phyloP scores from a whole-genome alignment of 345 rosid species.

The Draba incana region DNA sequence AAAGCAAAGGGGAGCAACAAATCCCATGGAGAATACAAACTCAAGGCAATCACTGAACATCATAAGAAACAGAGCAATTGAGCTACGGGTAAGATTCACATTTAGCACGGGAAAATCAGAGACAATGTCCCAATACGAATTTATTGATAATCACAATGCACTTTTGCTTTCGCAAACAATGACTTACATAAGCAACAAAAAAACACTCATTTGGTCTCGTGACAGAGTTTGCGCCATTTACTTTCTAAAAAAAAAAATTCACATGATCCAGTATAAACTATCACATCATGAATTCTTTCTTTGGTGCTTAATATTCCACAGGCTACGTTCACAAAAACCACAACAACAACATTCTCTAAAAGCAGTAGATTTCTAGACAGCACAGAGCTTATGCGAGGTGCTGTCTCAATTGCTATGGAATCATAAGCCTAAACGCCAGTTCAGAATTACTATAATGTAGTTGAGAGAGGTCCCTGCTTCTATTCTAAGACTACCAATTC shows the following conservation, averaged over 20 bases:
- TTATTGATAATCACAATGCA: neutral
- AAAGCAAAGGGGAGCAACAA: neutral
- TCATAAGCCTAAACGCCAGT: too few species aligned
- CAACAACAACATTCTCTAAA: neutral
- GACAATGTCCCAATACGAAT: neutral
- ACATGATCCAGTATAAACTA: slow-evolving; percentile 3
- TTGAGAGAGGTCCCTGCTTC: slow-evolving; percentile 53
- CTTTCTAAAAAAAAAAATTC: neutral
- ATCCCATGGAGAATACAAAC: neutral
- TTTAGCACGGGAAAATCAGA: neutral
- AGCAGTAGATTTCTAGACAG: slow-evolving; percentile 4
- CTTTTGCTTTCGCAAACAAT: neutral
- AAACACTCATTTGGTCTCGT: neutral
- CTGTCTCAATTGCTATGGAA: too few species aligned
- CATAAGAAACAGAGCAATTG: slow-evolving; percentile 16
- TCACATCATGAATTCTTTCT: neutral
- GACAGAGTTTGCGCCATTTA: too few species aligned
- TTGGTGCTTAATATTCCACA: neutral
- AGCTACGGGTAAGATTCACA: slow-evolving; percentile 81
- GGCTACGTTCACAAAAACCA: neutral
- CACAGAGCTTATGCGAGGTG: too few species aligned
- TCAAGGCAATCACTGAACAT: neutral
- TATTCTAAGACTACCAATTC: slow-evolving; percentile 53
- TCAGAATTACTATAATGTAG: too few species aligned
- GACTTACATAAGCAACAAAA: neutral